Evolutionary conservation across 306 rosid genomes (phyloP).

Genomic region (Corylus americana): DNA sequence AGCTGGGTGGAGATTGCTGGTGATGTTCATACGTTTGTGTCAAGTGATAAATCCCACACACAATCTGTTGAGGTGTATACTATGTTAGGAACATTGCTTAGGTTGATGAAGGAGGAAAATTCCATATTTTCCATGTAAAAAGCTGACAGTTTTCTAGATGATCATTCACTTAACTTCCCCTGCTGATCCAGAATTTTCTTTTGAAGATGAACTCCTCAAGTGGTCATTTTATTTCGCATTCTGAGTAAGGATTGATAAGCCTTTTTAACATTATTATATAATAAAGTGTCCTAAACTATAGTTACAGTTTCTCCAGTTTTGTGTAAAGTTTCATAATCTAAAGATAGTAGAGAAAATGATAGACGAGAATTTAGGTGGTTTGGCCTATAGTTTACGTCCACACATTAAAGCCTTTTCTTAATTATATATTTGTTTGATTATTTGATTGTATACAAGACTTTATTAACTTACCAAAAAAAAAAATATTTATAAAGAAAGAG

Average conservation of each 20-base stretch:
- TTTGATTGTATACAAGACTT: too few relatives aligned
- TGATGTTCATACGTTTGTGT: constrained; percentile 50
- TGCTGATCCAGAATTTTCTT: neutral
- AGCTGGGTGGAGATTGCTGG: constrained; percentile 71
- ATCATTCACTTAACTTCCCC: neutral
- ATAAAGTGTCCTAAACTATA: neutral
- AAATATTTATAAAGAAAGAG: too few relatives aligned
- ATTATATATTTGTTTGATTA: too few relatives aligned
- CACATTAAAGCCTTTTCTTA: too few relatives aligned
- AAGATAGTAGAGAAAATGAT: too few relatives aligned
- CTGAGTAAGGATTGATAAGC: neutral
- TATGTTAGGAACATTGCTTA: constrained; percentile 41
- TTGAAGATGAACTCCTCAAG: neutral
- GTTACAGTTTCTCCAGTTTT: neutral
- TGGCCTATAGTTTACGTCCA: too few relatives aligned
- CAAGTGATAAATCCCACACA: constrained; percentile 53
- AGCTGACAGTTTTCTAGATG: neutral
- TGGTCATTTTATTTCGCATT: neutral
- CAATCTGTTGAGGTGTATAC: constrained; percentile 39
- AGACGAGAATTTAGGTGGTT: too few relatives aligned
- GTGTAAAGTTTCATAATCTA: too few relatives aligned
- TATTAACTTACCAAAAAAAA: too few relatives aligned
- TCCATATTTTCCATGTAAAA: neutral
- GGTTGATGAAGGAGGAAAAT: constrained; percentile 46
- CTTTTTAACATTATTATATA: neutral